phyloP scores from a whole-genome alignment of 441 rosid species.

The Geranium incanum region DNA sequence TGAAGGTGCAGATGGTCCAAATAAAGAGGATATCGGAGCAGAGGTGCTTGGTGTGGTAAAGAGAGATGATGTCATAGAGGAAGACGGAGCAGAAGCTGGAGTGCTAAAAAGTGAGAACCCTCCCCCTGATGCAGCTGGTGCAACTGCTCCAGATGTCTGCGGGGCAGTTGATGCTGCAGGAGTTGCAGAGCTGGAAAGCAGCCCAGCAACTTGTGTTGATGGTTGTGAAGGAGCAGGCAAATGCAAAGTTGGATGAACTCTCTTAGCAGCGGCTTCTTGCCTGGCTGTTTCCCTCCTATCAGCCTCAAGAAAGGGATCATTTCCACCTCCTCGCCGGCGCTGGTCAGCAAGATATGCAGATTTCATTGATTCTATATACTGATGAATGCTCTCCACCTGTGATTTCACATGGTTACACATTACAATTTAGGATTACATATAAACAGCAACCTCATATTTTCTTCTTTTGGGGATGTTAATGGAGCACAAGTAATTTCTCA shows the following conservation, averaged over 20 bases:
- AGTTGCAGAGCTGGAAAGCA: slow-evolving; percentile 48
- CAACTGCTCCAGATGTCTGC: slow-evolving; percentile 40
- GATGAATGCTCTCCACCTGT: slow-evolving; percentile 91
- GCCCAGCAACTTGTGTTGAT: slow-evolving; percentile 66
- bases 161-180: slow-evolving; percentile 43
- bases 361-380: slow-evolving; percentile 86
- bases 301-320: slow-evolving; percentile 93
- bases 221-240: slow-evolving; percentile 67
- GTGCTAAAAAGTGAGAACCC: slow-evolving; percentile 59
- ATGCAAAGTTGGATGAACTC: slow-evolving; percentile 93
- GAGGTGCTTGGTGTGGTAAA: slow-evolving; percentile 62
- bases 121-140: slow-evolving; percentile 57
- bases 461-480: neutral
- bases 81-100: slow-evolving; percentile 52
- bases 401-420: slow-evolving; percentile 1
- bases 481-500: neutral
- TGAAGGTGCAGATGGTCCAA: slow-evolving; percentile 46
- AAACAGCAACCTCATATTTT: neutral
- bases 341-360: slow-evolving; percentile 86
- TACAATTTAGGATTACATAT: neutral
- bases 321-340: slow-evolving; percentile 70
- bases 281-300: slow-evolving; percentile 95
- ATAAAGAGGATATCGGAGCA: slow-evolving; percentile 51
- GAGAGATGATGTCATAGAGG: slow-evolving; percentile 37
- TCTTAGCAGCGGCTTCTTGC: slow-evolving; percentile 93